A percentile compares a stretch with the other conserved stretches of the same genome.
phyloP scores from a whole-genome alignment of 768 basidiomycete genomes.

The Candolleomyces eurysporus region DNA sequence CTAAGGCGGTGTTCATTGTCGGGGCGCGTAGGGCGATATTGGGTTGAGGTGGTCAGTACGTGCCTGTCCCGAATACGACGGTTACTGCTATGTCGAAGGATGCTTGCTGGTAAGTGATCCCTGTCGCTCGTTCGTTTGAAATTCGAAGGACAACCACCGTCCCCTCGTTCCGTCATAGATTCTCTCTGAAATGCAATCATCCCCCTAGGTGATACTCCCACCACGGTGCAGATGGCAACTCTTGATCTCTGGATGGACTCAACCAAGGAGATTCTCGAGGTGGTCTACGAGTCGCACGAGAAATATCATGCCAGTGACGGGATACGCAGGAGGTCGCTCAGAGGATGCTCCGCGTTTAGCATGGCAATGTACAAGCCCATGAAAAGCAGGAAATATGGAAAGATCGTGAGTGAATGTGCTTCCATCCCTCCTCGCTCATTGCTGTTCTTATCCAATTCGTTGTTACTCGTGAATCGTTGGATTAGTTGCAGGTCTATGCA shows the following conservation, averaged over 20 bases:
- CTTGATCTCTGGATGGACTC: slow-evolving; percentile 21
- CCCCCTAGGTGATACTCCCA: slow-evolving; percentile 19
- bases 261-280: slow-evolving; percentile 17
- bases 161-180: slow-evolving; percentile 14
- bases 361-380: slow-evolving; percentile 28
- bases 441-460: background rate
- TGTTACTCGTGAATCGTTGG: slow-evolving; percentile 25
- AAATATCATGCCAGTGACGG: slow-evolving; percentile 21
- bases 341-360: slow-evolving; percentile 25
- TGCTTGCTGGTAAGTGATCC: slow-evolving; percentile 17
- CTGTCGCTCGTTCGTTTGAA: background rate
- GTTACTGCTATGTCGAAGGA: slow-evolving; percentile 24
- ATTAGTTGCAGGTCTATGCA: slow-evolving; percentile 23
- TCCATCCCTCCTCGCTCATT: too few species aligned
- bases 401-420: slow-evolving; percentile 21
- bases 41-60: slow-evolving; percentile 28
- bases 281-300: slow-evolving; percentile 19
- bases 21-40: slow-evolving; percentile 24
- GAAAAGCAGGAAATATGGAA: slow-evolving; percentile 26
- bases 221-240: slow-evolving; percentile 20
- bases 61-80: slow-evolving; percentile 20
- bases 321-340: slow-evolving; percentile 18
- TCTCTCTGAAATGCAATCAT: slow-evolving; percentile 15
- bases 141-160: background rate
- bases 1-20: slow-evolving; percentile 25